Evolutionary conservation across 2,329 filamentous ascomycete species (phyloP).

Genomic region (Hymenotorrendiella dingleyae): DNA sequence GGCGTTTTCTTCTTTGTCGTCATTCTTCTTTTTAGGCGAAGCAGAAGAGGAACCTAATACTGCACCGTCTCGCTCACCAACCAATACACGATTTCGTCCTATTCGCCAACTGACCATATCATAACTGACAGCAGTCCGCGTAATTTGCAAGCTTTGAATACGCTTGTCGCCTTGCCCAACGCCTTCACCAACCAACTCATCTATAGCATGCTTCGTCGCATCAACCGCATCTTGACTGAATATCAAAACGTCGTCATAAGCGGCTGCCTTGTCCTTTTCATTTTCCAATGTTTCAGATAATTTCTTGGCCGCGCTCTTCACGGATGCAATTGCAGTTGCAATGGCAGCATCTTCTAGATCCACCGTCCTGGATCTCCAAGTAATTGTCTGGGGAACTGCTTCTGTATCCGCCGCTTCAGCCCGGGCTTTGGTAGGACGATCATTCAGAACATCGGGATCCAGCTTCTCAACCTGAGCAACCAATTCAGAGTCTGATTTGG

Average conservation of each 20-base stretch:
- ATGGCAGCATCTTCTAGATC: conserved; percentile 91
- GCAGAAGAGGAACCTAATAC: conserved; percentile 41
- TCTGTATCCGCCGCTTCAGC: conserved; percentile 45
- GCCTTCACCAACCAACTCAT: conserved; percentile 79
- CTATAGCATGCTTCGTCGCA: conserved; percentile 86
- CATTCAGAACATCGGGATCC: conserved; percentile 60
- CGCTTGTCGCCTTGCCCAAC: conserved; percentile 76
- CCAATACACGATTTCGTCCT: conserved; percentile 83
- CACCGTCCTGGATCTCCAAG: conserved; percentile 80
- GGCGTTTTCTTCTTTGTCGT: conserved; percentile 56
- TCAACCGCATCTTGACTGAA: conserved; percentile 92
- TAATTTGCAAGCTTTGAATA: conserved; percentile 90
- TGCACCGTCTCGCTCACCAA: conserved; percentile 76
- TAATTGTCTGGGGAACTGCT: conserved; percentile 66
- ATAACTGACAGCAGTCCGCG: conserved; percentile 88
- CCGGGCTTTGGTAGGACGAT: conserved; percentile 44
- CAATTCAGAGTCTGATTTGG: conserved; percentile 55
- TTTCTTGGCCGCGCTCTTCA: conserved; percentile 48
- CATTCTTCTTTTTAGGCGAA: conserved; percentile 50
- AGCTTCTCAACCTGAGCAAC: conserved; percentile 63
- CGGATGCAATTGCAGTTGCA: conserved; percentile 71
- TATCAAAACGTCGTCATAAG: conserved; percentile 86
- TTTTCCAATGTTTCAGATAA: conserved; percentile 45
- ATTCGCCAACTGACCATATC: conserved; percentile 92
- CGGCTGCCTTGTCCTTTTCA: conserved; percentile 67